phyloP scores from a whole-genome alignment of 306 rosid species.

The Ziziphus jujuba region DNA sequence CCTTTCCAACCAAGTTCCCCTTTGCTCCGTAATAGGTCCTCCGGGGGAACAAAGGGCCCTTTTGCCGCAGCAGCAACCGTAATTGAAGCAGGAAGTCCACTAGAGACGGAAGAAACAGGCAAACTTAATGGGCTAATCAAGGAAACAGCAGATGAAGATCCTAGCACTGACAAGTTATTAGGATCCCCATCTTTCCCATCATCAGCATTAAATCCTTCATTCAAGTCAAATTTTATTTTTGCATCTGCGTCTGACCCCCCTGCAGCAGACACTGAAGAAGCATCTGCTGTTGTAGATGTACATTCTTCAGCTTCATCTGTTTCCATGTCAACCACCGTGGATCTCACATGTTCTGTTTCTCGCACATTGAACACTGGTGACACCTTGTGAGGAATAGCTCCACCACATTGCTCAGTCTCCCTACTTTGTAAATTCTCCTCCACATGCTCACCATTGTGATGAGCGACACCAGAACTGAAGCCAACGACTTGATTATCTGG shows the following conservation, averaged over 20 bases:
- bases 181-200: constrained; percentile 54
- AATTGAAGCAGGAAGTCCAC: constrained; percentile 48
- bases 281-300: constrained; percentile 59
- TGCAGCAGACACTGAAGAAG: constrained; percentile 48
- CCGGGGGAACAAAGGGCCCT: constrained; percentile 60
- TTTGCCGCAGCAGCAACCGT: constrained; percentile 78
- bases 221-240: constrained; percentile 69
- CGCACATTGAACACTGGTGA: constrained; percentile 30
- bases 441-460: constrained; percentile 32
- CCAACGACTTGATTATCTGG: constrained; percentile 35
- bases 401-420: constrained; percentile 36
- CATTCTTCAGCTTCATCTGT: constrained; percentile 64
- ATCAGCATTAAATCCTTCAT: constrained; percentile 64
- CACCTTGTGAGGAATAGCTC: constrained; percentile 21
- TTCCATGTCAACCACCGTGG: constrained; percentile 41
- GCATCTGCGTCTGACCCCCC: constrained; percentile 43
- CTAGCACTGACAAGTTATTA: constrained; percentile 32
- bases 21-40: constrained; percentile 58
- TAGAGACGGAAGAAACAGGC: constrained; percentile 43
- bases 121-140: constrained; percentile 53
- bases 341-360: constrained; percentile 41
- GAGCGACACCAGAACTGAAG: constrained; percentile 24
- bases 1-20: constrained; percentile 84
- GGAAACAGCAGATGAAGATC: constrained; percentile 35
- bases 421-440: constrained; percentile 43